These are phyloP conservation scores for Platanus orientalis DNA, from an alignment of 164 flowering plant genomes.

Conservation along the genomic window DNA sequence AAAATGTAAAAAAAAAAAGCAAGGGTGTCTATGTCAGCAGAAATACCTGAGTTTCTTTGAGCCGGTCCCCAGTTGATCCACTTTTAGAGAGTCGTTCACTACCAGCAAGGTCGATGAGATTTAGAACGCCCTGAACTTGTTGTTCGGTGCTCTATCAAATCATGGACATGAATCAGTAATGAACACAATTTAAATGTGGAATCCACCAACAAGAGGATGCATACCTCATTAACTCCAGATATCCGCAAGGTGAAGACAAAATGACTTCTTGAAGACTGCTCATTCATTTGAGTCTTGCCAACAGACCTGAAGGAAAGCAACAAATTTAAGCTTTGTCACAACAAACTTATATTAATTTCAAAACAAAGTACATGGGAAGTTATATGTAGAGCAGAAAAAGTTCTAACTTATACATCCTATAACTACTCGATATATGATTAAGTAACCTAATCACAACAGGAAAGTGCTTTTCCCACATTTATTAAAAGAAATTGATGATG, in stretches of 20 bases:
- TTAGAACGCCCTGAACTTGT: slow-evolving; percentile 91
- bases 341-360: too few species aligned
- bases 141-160: slow-evolving; percentile 73
- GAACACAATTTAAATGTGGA: not conserved
- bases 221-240: slow-evolving; percentile 85
- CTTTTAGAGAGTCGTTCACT: slow-evolving; percentile 99
- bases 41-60: slow-evolving; percentile 88
- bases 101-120: slow-evolving; percentile 97
- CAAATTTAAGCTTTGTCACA: too few species aligned
- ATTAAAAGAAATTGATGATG: too few species aligned
- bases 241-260: slow-evolving; percentile 88
- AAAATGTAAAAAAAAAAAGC: not conserved
- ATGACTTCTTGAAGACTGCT: slow-evolving; percentile 95
- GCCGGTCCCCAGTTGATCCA: slow-evolving; percentile 88
- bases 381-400: too few species aligned
- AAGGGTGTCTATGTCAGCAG: not conserved
- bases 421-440: too few species aligned
- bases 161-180: not conserved
- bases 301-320: slow-evolving; percentile 54
- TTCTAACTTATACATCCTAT: too few species aligned
- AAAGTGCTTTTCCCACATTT: too few species aligned
- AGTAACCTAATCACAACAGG: too few species aligned
- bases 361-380: too few species aligned
- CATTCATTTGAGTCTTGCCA: slow-evolving; percentile 93
- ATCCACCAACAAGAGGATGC: not conserved